These are phyloP conservation scores for Neonectria coccinea DNA, from an alignment of 2,329 filamentous ascomycete species.

Conservation along the genomic window DNA sequence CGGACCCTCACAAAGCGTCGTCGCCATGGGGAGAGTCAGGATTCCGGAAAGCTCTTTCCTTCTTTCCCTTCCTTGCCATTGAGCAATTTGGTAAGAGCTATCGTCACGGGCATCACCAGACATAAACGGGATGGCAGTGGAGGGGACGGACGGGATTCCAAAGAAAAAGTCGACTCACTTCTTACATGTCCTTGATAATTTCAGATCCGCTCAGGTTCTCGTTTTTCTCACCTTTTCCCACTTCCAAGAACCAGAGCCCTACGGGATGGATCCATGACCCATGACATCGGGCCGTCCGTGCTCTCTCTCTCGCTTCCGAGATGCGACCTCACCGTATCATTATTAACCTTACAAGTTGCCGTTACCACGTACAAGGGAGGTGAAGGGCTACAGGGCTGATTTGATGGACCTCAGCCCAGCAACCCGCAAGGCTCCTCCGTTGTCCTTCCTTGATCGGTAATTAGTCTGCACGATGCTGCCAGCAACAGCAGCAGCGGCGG, in stretches of 20 bases:
- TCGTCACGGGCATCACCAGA: neutral
- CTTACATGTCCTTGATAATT: neutral
- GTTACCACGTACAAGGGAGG: neutral
- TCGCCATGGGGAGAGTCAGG: neutral
- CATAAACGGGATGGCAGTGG: neutral
- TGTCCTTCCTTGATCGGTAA: neutral
- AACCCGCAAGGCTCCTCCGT: neutral
- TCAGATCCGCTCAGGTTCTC: neutral
- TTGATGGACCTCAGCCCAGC: neutral
- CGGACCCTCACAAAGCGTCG: neutral
- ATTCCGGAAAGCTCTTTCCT: neutral
- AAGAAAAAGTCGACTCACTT: neutral
- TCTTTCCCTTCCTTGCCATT: neutral
- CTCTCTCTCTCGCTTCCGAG: neutral
- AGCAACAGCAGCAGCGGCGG: neutral
- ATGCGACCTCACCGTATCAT: neutral
- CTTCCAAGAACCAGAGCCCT: neutral
- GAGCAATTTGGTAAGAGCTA: neutral
- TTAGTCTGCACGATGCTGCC: neutral
- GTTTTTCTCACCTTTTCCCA: neutral
- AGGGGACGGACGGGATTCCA: neutral
- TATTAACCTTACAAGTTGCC: neutral
- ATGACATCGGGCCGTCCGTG: neutral
- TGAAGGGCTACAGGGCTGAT: neutral
- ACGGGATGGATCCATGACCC: neutral